Evolutionary conservation across 306 rosid species (phyloP), one percentile per base, ranked within the genome.

Genomic region (Cicer judaicum): DNA sequence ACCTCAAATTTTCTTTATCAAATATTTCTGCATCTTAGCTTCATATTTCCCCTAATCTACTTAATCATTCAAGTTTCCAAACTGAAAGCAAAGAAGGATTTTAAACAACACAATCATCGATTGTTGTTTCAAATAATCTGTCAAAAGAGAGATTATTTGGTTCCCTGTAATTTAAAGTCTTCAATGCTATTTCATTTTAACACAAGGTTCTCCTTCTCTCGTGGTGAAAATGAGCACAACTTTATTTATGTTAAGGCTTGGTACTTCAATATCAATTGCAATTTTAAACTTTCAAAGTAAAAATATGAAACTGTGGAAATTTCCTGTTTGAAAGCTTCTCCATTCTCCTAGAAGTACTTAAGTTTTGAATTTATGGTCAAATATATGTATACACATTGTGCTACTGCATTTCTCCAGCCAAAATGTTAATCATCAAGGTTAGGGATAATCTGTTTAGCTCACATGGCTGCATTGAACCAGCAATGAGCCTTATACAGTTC

Each of bases 1-100:
- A 63, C 16, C 75, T 50, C 72, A 66, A 77, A 59, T 66, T 60
- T 82, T 38, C 78, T 69, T 18, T 18, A 18, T 13, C 6, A 49
- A 42, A 72, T 21, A 41, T 46, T 66, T 53, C 39, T 16, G 73
- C 24, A 59, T 39, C 40, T 52, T 21, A 62, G 53, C 36, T 72
- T 52, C 13, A 50, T 13, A 21, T n/a, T 47, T 39, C 48, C 47
- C 54, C 2, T 3, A 52, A 50, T 39, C 42, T 53, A 68, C 73
- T 7, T 44, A 57, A 38, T 52, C 52, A 21, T 13, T 60, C 70
- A 78, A 62, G 40, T 49, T 46, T 50, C 73, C 5, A 78, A 53
- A 55, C 53, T 29, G 7, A 19, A 48, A 73, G 72, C 10, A 43
- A 48, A 73, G 49, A 44, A 70, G 15, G 64, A 55, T 24, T 48